These are phyloP conservation scores for Borealophlyctis nickersoniae DNA, from an alignment of 192 early-diverging fungal genomes.

Conservation along the genomic window DNA sequence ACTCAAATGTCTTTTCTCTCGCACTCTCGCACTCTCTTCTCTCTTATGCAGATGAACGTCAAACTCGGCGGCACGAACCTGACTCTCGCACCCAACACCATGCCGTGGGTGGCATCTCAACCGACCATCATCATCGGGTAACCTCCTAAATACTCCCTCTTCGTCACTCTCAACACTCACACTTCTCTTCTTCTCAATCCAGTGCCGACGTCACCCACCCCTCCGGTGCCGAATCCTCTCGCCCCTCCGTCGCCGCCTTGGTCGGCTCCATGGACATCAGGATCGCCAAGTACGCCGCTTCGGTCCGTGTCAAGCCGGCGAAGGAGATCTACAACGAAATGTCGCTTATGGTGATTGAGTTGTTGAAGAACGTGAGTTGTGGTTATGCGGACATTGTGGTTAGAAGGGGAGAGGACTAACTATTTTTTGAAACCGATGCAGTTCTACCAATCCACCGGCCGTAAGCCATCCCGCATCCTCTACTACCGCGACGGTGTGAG, in stretches of 20 bases:
- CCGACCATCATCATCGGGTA: slow-evolving; percentile 76
- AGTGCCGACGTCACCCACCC: slow-evolving; percentile 85
- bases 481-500: slow-evolving; percentile 68
- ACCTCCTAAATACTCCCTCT: too few species aligned
- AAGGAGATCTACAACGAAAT: slow-evolving; percentile 47
- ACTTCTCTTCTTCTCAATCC: too few species aligned
- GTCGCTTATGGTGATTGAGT: slow-evolving; percentile 43
- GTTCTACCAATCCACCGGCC: slow-evolving; percentile 25
- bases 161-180: too few species aligned
- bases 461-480: slow-evolving; percentile 47
- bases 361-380: slow-evolving; percentile 28
- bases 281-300: slow-evolving; percentile 47
- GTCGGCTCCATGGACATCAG: slow-evolving; percentile 49
- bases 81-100: neutral
- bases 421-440: too few species aligned
- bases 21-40: neutral
- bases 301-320: slow-evolving; percentile 39
- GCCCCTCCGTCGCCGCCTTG: slow-evolving; percentile 47
- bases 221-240: slow-evolving; percentile 48
- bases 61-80: slow-evolving; percentile 65
- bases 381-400: too few species aligned
- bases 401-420: too few species aligned
- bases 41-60: slow-evolving; percentile 68
- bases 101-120: slow-evolving; percentile 20
- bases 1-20: neutral